Conservation (phyloP, 75 land plant genomes). For the Picea sitchensis region DNA sequence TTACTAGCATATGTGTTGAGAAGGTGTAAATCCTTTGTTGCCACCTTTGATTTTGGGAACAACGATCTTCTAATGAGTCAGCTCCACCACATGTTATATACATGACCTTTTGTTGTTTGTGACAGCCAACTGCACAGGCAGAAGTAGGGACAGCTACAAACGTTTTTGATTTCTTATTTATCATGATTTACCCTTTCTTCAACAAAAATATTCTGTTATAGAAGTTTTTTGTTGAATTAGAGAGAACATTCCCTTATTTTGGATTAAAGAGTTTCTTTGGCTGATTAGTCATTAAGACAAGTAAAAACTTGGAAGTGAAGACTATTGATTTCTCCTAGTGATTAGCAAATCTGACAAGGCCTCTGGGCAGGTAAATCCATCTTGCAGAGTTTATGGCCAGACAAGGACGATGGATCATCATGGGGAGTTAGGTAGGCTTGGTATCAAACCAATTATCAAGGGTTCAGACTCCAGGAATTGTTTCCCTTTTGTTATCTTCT, state of each 20-base stretch:
- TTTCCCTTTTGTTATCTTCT: conserved; percentile 48
- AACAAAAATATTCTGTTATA: neutral
- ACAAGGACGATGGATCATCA: conserved; percentile 38
- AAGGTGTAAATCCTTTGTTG: no score
- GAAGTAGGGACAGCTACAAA: neutral
- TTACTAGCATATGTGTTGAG: neutral
- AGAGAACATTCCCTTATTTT: neutral
- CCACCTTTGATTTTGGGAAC: no score
- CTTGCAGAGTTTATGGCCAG: conserved; percentile 29
- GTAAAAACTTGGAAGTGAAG: neutral
- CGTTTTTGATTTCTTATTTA: neutral
- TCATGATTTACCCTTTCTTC: neutral
- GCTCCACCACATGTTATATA: no score
- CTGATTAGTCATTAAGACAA: neutral
- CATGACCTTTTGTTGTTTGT: no score
- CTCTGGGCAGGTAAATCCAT: conserved; percentile 19
- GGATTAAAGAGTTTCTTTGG: neutral
- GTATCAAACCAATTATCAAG: conserved; percentile 32
- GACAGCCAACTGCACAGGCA: no score
- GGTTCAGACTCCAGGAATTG: conserved; percentile 8
- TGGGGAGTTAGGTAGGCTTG: conserved; percentile 26
- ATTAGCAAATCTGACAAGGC: neutral
- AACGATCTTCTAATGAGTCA: no score
- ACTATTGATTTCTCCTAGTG: no score
- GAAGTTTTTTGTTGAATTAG: neutral